These are phyloP conservation scores for Backusella tuberculispora DNA, from an alignment of 192 early-diverging fungal genomes.

Conservation along the genomic window DNA sequence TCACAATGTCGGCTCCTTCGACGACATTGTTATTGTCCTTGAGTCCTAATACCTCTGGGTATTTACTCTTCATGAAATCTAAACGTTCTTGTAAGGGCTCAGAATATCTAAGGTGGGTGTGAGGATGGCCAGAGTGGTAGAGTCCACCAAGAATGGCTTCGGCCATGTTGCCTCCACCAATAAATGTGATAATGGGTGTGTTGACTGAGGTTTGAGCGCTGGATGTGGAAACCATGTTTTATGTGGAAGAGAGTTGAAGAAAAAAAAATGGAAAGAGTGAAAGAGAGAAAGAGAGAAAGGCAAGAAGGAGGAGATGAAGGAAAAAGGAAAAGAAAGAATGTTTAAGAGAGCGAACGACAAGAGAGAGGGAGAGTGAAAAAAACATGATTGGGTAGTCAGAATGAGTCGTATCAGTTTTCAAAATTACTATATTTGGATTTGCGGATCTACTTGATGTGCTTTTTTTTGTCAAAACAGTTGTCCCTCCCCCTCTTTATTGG, in stretches of 20 bases:
- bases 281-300: neutral
- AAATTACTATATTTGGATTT: neutral
- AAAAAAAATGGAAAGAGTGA: neutral
- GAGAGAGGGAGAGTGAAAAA: neutral
- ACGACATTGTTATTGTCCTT: constrained; percentile 66
- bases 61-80: constrained; percentile 66
- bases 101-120: constrained; percentile 70
- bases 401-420: constrained; percentile 13
- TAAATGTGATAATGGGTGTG: constrained; percentile 59
- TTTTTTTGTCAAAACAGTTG: neutral
- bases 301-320: neutral
- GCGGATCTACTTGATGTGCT: neutral
- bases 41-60: constrained; percentile 60
- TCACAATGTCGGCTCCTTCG: constrained; percentile 72
- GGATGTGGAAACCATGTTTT: constrained; percentile 4
- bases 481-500: neutral
- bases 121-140: constrained; percentile 70
- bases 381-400: constrained; percentile 11
- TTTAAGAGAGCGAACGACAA: neutral
- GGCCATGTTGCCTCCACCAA: constrained; percentile 97
- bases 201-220: neutral
- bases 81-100: constrained; percentile 75
- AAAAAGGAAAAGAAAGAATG: neutral
- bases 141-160: constrained; percentile 93
- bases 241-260: neutral